Percentiles rank a stretch among this genome's conserved stretches.
Conservation (phyloP, 257 asterid genomes). For the Gardenia jasminoides region DNA sequence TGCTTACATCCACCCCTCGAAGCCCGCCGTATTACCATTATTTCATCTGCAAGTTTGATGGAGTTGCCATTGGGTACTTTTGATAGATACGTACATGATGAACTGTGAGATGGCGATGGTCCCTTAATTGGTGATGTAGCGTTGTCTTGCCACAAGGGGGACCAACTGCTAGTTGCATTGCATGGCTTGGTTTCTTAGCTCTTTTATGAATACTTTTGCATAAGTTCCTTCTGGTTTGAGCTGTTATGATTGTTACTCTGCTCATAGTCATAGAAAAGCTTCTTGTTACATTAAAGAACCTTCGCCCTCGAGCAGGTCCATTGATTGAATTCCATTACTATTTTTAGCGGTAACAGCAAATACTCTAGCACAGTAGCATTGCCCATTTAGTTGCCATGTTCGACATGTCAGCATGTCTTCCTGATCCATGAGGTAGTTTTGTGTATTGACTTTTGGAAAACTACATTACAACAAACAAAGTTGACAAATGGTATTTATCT, state of each 20-base stretch:
- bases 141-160: slow-evolving; percentile 1
- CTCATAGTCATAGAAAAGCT: neutral
- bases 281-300: neutral
- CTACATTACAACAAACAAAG: neutral
- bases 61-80: neutral
- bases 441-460: neutral
- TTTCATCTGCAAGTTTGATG: neutral
- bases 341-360: neutral
- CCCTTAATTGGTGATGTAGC: neutral
- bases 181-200: neutral
- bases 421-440: neutral
- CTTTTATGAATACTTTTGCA: neutral
- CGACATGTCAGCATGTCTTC: neutral
- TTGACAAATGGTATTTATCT: too few species aligned
- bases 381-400: neutral
- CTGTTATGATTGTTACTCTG: neutral
- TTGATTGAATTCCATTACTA: neutral
- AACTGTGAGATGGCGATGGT: slow-evolving; percentile 3
- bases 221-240: neutral
- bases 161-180: neutral
- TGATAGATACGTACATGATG: neutral
- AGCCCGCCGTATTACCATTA: neutral
- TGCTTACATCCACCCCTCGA: neutral
- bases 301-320: neutral
- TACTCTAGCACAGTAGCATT: neutral